Evolutionary conservation across 495 filamentous ascomycete genomes (phyloP).

Genomic region (Hyaloscypha variabilis): DNA sequence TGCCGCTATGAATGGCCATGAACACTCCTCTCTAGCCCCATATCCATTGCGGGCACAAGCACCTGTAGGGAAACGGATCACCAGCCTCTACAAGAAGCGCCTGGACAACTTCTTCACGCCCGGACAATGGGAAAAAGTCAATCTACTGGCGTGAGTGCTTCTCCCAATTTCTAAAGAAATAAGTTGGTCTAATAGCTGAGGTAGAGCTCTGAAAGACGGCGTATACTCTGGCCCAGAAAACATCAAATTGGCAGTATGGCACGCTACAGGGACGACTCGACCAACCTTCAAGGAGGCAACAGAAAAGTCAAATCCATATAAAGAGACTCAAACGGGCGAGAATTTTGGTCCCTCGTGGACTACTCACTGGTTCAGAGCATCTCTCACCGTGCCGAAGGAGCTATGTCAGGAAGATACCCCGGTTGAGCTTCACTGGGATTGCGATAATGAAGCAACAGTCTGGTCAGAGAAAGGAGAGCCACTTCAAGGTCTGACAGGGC

Average conservation of each 20-base stretch:
- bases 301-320: slow-evolving; percentile 35
- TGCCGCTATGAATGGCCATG: slow-evolving; percentile 3
- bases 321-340: slow-evolving; percentile 41
- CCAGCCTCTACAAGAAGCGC: slow-evolving; percentile 80
- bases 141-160: slow-evolving; percentile 59
- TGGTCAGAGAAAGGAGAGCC: slow-evolving; percentile 70
- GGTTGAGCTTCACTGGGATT: slow-evolving; percentile 78
- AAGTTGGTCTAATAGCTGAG: not conserved
- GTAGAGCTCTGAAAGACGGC: slow-evolving; percentile 10
- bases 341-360: slow-evolving; percentile 79
- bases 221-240: slow-evolving; percentile 59
- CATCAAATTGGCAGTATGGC: slow-evolving; percentile 83
- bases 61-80: slow-evolving; percentile 76
- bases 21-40: not conserved
- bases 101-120: slow-evolving; percentile 75
- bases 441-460: slow-evolving; percentile 70
- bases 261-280: slow-evolving; percentile 70
- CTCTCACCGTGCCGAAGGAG: slow-evolving; percentile 59
- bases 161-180: slow-evolving; percentile 9
- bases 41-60: slow-evolving; percentile 47
- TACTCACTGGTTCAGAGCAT: slow-evolving; percentile 75
- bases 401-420: slow-evolving; percentile 57
- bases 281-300: slow-evolving; percentile 86
- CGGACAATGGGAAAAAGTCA: slow-evolving; percentile 79
- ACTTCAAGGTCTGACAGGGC: slow-evolving; percentile 73